Conservation (phyloP, 228 moss, liverwort and hornwort genomes). For the Sphagnum fallax region DNA sequence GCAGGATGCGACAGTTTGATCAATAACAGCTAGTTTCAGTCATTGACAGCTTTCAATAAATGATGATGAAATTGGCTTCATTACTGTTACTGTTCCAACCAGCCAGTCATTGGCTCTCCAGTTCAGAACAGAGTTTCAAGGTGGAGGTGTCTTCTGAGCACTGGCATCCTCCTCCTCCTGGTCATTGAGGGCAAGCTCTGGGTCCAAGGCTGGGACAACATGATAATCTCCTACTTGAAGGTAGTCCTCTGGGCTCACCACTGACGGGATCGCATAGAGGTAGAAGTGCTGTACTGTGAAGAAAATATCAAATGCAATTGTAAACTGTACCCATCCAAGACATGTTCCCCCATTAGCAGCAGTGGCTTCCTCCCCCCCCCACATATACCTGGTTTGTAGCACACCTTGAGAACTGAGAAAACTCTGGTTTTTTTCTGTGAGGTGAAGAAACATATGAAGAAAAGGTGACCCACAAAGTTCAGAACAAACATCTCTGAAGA, state of each 20-base stretch:
- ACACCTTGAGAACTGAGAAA: background rate
- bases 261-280: constrained; percentile 19
- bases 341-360: background rate
- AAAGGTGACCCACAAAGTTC: background rate
- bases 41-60: too few relatives aligned
- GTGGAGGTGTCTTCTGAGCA: constrained; percentile 5
- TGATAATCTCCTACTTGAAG: constrained; percentile 31
- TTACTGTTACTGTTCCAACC: too few relatives aligned
- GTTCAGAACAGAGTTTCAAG: constrained; percentile 6
- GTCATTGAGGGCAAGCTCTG: constrained; percentile 21
- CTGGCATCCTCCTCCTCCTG: constrained; percentile 12
- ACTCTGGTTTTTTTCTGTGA: background rate
- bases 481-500: too few relatives aligned
- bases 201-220: constrained; percentile 30
- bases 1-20: too few relatives aligned
- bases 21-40: too few relatives aligned
- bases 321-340: constrained; percentile 46
- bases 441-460: background rate
- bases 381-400: background rate
- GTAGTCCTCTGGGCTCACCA: constrained; percentile 17
- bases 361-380: background rate
- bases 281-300: constrained; percentile 80
- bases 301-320: constrained; percentile 60
- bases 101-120: too few relatives aligned
- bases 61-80: too few relatives aligned